phyloP scores from a whole-genome alignment of 345 rosid genomes.

The Laguncularia racemosa region DNA sequence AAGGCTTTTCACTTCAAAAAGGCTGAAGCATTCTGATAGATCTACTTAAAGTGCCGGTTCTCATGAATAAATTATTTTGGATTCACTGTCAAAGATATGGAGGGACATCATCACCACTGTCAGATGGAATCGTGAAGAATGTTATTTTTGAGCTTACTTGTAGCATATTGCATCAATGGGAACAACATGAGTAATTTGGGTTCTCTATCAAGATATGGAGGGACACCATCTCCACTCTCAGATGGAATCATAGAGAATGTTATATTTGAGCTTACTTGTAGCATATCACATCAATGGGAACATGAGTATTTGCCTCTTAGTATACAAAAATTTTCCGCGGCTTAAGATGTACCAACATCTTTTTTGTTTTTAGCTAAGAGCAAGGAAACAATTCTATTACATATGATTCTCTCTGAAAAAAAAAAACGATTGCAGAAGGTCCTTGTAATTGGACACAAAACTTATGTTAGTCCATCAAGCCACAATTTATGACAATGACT shows the following conservation, averaged over 20 bases:
- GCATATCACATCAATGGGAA: too few relatives aligned
- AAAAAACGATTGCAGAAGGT: constrained; percentile 2
- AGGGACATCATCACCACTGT: too few relatives aligned
- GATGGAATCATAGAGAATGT: too few relatives aligned
- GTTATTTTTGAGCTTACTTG: too few relatives aligned
- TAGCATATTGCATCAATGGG: too few relatives aligned
- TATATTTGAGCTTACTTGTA: too few relatives aligned
- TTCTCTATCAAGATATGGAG: too few relatives aligned
- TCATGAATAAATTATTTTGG: constrained; percentile 4
- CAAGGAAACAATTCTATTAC: neutral
- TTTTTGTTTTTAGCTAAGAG: neutral
- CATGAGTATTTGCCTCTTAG: neutral
- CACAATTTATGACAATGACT: constrained; percentile 68
- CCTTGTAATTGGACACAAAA: constrained; percentile 1
- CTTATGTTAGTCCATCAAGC: constrained; percentile 35
- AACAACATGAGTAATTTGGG: too few relatives aligned
- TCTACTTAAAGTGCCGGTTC: constrained; percentile 18
- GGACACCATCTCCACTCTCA: too few relatives aligned
- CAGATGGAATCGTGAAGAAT: too few relatives aligned
- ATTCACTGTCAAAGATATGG: too few relatives aligned
- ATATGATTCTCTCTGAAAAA: constrained; percentile 8
- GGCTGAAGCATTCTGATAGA: constrained; percentile 25
- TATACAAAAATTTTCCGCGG: constrained; percentile 2
- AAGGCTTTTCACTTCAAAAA: constrained; percentile 60
- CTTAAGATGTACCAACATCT: neutral